Conservation (phyloP, 225 moss, liverwort and hornwort species). For the Sphagnum contortum region DNA sequence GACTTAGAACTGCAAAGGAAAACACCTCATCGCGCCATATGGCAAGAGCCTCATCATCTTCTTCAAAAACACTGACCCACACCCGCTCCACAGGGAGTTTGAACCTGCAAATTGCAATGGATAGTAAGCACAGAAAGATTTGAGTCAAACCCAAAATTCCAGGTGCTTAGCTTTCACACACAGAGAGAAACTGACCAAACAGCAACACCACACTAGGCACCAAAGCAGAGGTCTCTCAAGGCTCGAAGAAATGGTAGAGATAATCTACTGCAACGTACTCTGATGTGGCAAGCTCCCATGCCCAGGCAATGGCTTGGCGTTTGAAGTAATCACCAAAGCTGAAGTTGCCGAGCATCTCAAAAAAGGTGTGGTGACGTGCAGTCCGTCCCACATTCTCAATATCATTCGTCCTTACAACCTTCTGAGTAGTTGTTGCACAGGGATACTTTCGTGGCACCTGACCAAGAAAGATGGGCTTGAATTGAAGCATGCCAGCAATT, state of each 20-base stretch:
- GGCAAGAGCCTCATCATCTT: conserved; percentile 69
- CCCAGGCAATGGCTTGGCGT: conserved; percentile 69
- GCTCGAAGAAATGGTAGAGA: too few species aligned
- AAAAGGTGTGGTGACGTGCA: conserved; percentile 87
- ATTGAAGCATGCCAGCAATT: conserved; percentile 95
- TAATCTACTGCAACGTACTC: conserved; percentile 40
- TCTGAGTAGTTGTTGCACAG: conserved; percentile 76
- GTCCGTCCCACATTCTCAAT: conserved; percentile 93
- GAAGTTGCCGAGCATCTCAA: conserved; percentile 95
- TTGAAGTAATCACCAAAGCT: conserved; percentile 99
- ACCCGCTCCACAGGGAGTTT: conserved; percentile 74
- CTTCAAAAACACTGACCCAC: conserved; percentile 77
- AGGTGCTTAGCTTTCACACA: background rate
- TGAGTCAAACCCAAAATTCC: background rate
- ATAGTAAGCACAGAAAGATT: background rate
- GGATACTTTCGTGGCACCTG: conserved; percentile 72
- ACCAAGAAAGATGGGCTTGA: conserved; percentile 89
- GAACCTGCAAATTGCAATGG: conserved; percentile 34
- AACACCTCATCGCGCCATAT: conserved; percentile 83
- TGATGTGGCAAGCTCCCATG: conserved; percentile 78
- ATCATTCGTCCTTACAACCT: conserved; percentile 84
- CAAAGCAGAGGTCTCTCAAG: too few species aligned
- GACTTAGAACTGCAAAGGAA: background rate
- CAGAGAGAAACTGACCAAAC: too few species aligned
- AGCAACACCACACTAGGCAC: too few species aligned